phyloP scores from a whole-genome alignment of 768 basidiomycete species.

The Suillus weaverae region DNA sequence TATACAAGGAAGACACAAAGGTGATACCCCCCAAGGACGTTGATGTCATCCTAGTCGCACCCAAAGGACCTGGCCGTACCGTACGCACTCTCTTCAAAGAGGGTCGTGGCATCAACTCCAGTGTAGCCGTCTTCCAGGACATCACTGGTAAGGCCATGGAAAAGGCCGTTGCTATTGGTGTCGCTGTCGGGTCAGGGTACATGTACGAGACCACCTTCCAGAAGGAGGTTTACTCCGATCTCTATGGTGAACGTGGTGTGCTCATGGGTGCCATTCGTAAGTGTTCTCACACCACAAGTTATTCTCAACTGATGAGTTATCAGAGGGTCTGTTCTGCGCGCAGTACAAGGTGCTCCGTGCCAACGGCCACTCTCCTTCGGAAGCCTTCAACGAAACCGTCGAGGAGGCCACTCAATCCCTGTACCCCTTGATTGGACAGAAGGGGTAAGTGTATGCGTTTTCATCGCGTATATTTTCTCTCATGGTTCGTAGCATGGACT shows the following conservation, averaged over 20 bases:
- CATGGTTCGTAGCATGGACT: slow-evolving; percentile 75
- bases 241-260: slow-evolving; percentile 99
- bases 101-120: slow-evolving; percentile 97
- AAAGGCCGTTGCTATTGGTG: slow-evolving; percentile 92
- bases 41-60: slow-evolving; percentile 98
- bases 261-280: slow-evolving; percentile 95
- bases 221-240: slow-evolving; percentile 99
- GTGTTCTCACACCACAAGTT: slow-evolving; percentile 26
- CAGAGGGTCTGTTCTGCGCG: slow-evolving; percentile 97
- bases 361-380: slow-evolving; percentile 95
- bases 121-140: slow-evolving; percentile 94
- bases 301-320: slow-evolving; percentile 9
- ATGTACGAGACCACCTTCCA: slow-evolving; percentile 98
- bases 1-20: slow-evolving; percentile 96
- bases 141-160: slow-evolving; percentile 98
- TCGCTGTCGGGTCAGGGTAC: slow-evolving; percentile 95
- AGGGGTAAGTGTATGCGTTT: slow-evolving; percentile 59
- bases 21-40: slow-evolving; percentile 91
- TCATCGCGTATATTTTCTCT: not conserved
- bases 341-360: slow-evolving; percentile 98
- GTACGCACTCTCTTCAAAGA: slow-evolving; percentile 99
- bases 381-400: slow-evolving; percentile 99
- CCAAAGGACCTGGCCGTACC: slow-evolving; percentile 98
- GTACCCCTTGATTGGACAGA: slow-evolving; percentile 93
- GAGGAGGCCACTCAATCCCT: slow-evolving; percentile 99